Base-by-base conservation (phyloP, 140 eudicot genomes). In the Erigeron philadelphicus region DNA sequence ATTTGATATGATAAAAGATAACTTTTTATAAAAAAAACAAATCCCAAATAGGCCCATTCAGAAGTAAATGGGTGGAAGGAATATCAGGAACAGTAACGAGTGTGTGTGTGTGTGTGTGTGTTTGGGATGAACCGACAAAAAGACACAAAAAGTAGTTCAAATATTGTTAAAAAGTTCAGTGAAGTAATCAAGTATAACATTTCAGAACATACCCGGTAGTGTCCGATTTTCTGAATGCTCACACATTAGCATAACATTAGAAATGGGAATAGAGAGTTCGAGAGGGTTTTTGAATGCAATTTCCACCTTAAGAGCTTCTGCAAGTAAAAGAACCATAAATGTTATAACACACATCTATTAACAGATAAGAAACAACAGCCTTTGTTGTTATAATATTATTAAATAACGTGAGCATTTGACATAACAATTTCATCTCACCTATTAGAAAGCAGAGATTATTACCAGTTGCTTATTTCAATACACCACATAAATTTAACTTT, bases 241-340 rank as follows among this genome's bases (percentile, higher is more conserved):
- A 71, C 99, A 93, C 67, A 93, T 81, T 42, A 93, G 78, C 72
- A 83, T 81, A 72, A 89, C 84, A 66, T 74, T 68, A 55, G 86
- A 85, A 40, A 93, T 50, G n/a, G 95, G 85, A 76, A 93, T 72
- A 66, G 95, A 81, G 61, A 89, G 83, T 77, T 89, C 97, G 74
- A 93, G 97, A 31, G 99, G 97, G 69, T 93, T 93, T 74, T 68
- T 83, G 78, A 93, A 89, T 38, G 84, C 85, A 80, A 93, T 81
- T 67, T 81, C 86, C 67, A 93, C 90, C 77, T 75, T 83, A 54
- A 93, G 87, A 40, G 88, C 87, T 77, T 93, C 99, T 93, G 95
- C 84, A 81, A 67, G 66, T 64, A 58, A 55, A 72, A 57, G 10
- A 64, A 79, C 23, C 58, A 72, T n/a, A 62, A 45, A 49, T 69